A percentile compares a stretch with the other conserved stretches of the same genome.
Conservation (phyloP, 2,329 filamentous ascomycete species). For the Aspergillus tamarii region DNA sequence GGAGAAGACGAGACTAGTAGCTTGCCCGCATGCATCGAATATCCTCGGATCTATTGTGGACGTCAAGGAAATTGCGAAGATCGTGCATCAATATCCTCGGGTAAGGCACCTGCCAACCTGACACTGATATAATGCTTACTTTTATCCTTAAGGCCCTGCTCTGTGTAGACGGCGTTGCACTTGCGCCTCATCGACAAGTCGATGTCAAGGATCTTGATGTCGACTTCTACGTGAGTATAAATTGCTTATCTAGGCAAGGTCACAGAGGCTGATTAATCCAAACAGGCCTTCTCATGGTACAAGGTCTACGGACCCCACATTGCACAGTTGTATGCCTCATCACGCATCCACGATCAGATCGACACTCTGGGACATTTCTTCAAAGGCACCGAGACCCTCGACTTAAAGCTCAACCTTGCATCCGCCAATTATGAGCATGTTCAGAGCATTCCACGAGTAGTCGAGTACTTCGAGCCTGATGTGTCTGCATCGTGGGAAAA, state of each 20-base stretch:
- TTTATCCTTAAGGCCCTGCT: constrained; percentile 56
- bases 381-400: constrained; percentile 61
- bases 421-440: constrained; percentile 72
- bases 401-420: constrained; percentile 70
- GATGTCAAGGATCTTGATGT: constrained; percentile 70
- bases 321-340: constrained; percentile 68
- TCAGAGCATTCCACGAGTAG: constrained; percentile 63
- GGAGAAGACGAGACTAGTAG: constrained; percentile 68
- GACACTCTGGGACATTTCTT: constrained; percentile 69
- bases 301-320: constrained; percentile 81
- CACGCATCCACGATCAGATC: constrained; percentile 59
- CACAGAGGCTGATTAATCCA: not conserved
- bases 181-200: constrained; percentile 71
- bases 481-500: constrained; percentile 50
- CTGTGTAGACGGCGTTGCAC: constrained; percentile 76
- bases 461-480: constrained; percentile 60
- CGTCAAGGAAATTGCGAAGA: constrained; percentile 38
- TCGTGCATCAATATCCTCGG: constrained; percentile 49
- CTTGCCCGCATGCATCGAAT: constrained; percentile 75
- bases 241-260: not conserved
- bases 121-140: not conserved
- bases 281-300: constrained; percentile 72
- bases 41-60: constrained; percentile 70
- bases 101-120: constrained; percentile 14
- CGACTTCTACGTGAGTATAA: constrained; percentile 64